These are phyloP conservation scores for Microstegium vimineum DNA, from an alignment of 176 grass and related monocot genomes.

Conservation along the genomic window DNA sequence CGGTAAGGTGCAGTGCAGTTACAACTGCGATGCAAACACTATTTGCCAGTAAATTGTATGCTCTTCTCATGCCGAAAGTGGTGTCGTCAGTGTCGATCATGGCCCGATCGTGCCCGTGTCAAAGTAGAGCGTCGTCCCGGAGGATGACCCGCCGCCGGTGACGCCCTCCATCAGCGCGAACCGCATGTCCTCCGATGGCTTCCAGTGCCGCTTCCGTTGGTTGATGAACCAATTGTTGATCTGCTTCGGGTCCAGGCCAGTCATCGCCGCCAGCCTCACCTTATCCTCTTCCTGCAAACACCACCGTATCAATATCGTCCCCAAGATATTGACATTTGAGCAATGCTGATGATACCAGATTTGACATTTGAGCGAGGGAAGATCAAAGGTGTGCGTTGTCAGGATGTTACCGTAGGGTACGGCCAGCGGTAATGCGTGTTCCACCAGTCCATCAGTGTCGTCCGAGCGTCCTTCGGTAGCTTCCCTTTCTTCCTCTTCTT, in stretches of 20 bases:
- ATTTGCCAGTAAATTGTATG: not conserved
- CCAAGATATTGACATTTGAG: not conserved
- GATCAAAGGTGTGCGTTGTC: not conserved
- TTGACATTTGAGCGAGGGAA: not conserved
- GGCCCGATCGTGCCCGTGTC: slow-evolving; percentile 73
- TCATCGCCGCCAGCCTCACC: slow-evolving; percentile 60
- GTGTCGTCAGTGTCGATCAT: not conserved
- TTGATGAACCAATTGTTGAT: slow-evolving; percentile 99
- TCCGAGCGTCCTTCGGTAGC: slow-evolving; percentile 77
- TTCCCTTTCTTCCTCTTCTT: slow-evolving; percentile 99
- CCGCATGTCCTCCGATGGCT: slow-evolving; percentile 87
- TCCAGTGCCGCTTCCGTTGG: slow-evolving; percentile 95
- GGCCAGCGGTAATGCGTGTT: slow-evolving; percentile 92
- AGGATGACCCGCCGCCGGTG: slow-evolving; percentile 45
- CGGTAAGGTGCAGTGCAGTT: no score
- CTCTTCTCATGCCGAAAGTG: not conserved
- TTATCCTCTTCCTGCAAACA: slow-evolving; percentile 79
- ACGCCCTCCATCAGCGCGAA: slow-evolving; percentile 83
- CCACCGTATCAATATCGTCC: not conserved
- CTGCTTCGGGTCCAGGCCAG: slow-evolving; percentile 81
- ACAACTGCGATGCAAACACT: not conserved
- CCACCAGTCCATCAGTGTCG: slow-evolving; percentile 85
- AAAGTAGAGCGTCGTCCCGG: slow-evolving; percentile 76
- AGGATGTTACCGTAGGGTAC: slow-evolving; percentile 64
- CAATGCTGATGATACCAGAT: not conserved